These are phyloP conservation scores for Polygonum maritimum DNA, from an alignment of 148 eudicot species.

Conservation along the genomic window DNA sequence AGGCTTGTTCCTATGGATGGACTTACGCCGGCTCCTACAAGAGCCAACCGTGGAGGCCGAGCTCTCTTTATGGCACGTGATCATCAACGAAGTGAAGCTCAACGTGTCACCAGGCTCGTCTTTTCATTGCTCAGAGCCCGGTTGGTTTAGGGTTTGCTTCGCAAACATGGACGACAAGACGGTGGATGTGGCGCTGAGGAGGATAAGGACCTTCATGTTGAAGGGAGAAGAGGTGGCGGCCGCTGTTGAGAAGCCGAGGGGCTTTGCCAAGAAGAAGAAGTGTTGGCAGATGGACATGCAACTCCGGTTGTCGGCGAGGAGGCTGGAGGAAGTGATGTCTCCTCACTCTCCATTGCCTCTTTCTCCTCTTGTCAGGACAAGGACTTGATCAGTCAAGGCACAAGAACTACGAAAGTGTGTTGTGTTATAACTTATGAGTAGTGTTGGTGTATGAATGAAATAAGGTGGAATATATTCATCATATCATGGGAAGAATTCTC, in stretches of 20 bases:
- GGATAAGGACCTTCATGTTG: conserved; percentile 30
- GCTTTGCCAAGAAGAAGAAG: conserved; percentile 29
- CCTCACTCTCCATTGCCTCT: conserved; percentile 56
- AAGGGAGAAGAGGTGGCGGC: conserved; percentile 19
- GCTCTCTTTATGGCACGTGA: conserved; percentile 40
- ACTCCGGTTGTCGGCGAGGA: conserved; percentile 48
- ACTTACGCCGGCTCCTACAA: conserved; percentile 32
- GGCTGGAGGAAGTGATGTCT: conserved; percentile 60
- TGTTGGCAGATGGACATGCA: conserved; percentile 48
- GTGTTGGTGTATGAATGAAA: not conserved
- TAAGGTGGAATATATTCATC: not conserved
- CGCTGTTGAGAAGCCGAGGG: conserved; percentile 7
- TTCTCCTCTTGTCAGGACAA: conserved; percentile 65
- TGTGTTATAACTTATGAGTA: not conserved
- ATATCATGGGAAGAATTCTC: not conserved
- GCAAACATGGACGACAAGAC: conserved; percentile 52
- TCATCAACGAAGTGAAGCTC: conserved; percentile 38
- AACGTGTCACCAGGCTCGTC: conserved; percentile 64
- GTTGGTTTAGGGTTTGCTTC: conserved; percentile 75
- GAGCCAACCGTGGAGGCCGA: conserved; percentile 40
- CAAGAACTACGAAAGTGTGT: not conserved
- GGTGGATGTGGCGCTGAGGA: conserved; percentile 27
- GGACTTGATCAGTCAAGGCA: conserved; percentile 16
- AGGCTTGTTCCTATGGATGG: conserved; percentile 60
- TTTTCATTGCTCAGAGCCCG: conserved; percentile 56